Conservation (phyloP, 345 rosid species). For the Nasturtium officinale region DNA sequence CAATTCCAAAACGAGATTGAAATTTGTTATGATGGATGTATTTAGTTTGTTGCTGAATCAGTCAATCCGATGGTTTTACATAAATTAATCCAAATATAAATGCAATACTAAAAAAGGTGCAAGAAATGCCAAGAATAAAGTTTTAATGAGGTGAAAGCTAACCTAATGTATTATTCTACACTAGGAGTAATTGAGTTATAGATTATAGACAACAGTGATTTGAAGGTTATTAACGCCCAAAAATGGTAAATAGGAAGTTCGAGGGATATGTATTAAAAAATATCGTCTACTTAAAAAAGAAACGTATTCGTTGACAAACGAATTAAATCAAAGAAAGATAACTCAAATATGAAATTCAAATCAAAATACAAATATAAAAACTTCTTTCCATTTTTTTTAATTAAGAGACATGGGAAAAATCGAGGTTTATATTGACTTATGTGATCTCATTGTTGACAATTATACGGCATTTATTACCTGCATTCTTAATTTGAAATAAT, state of each 20-base stretch:
- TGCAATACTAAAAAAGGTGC: neutral
- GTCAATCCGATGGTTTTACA: constrained; percentile 33
- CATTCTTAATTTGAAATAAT: constrained; percentile 9
- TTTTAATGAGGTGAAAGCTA: constrained; percentile 29
- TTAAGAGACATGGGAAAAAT: constrained; percentile 13
- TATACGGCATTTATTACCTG: neutral
- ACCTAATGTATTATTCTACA: constrained; percentile 20
- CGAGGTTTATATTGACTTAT: constrained; percentile 32
- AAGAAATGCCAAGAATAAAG: constrained; percentile 24
- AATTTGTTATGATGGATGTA: constrained; percentile 17
- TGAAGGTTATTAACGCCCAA: neutral
- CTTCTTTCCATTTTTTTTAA: neutral
- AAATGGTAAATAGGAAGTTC: neutral
- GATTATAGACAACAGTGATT: constrained; percentile 7
- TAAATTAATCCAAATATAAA: constrained; percentile 11
- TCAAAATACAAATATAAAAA: too few species aligned
- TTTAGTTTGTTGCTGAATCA: constrained; percentile 34
- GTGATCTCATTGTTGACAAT: constrained; percentile 31
- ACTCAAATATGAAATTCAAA: too few species aligned
- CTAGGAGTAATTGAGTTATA: constrained; percentile 3
- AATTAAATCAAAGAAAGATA: too few species aligned
- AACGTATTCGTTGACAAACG: neutral
- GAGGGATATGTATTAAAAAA: neutral
- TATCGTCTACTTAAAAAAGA: neutral
- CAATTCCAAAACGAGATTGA: constrained; percentile 13